Conservation (phyloP, 2,329 filamentous ascomycete species). For the Diaporthe amygdali region DNA sequence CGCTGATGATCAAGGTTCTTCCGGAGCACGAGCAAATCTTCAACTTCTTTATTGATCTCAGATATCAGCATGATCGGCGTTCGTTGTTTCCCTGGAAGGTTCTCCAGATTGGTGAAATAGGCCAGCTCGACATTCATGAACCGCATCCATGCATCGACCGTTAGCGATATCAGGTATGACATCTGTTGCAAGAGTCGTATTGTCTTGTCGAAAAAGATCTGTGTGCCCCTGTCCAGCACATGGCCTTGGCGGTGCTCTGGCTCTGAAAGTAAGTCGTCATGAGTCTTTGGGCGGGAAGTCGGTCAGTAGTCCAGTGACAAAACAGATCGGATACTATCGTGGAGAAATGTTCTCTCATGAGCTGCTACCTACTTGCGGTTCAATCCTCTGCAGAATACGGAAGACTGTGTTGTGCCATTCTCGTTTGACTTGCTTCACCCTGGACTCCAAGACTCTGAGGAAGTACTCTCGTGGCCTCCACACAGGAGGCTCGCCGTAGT, state of each 20-base stretch:
- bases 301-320: neutral
- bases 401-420: constrained; percentile 2
- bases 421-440: neutral
- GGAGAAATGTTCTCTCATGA: too few relatives aligned
- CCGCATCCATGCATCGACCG: neutral
- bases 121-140: neutral
- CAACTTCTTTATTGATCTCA: neutral
- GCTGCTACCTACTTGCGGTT: neutral
- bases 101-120: neutral
- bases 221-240: neutral
- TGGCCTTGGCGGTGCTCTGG: neutral
- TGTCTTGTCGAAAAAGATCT: neutral
- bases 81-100: neutral
- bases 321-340: too few relatives aligned
- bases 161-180: neutral
- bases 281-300: neutral
- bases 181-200: neutral
- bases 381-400: neutral
- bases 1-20: neutral
- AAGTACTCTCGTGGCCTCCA: neutral
- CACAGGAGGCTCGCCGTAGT: neutral
- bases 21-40: neutral
- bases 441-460: neutral
- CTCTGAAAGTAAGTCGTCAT: neutral
- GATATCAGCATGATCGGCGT: neutral